Percentiles rank a stretch among this genome's conserved stretches.
Evolutionary conservation across 2,329 filamentous ascomycete genomes (phyloP).

Genomic region (Neofusicoccum sp.): DNA sequence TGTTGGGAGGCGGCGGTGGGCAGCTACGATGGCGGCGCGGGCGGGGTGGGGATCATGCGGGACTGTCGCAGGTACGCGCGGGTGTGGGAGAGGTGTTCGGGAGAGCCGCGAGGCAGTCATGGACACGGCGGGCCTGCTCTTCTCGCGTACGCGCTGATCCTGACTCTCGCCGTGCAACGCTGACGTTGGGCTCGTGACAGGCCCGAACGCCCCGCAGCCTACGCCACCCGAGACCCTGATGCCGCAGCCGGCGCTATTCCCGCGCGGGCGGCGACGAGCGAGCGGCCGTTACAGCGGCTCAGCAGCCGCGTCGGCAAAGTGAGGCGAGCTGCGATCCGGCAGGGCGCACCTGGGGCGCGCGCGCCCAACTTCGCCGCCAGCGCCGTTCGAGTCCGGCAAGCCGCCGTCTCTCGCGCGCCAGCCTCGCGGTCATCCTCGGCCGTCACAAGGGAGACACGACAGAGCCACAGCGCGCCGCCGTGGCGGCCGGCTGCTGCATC

Average conservation of each 20-base stretch:
- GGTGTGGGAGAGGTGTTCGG: background rate
- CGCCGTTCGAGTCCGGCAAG: background rate
- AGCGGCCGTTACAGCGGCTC: background rate
- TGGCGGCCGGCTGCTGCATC: background rate
- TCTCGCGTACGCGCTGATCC: conserved; percentile 2
- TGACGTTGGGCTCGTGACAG: conserved; percentile 15
- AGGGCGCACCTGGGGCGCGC: background rate
- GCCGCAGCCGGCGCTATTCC: background rate
- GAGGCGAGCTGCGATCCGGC: too few species aligned
- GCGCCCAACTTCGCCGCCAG: background rate
- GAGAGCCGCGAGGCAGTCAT: background rate
- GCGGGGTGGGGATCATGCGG: conserved; percentile 8
- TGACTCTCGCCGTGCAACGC: conserved; percentile 3
- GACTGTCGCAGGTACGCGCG: background rate
- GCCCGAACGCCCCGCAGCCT: background rate
- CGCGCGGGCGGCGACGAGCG: background rate
- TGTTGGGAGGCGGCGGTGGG: background rate
- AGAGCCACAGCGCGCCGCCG: background rate
- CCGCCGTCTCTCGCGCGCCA: background rate
- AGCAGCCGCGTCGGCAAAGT: background rate
- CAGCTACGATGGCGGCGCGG: background rate
- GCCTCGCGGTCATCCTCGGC: background rate
- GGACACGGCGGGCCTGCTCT: background rate
- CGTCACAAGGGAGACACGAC: conserved; percentile 1
- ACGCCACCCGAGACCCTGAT: background rate